Evolutionary conservation across 2,329 filamentous ascomycete genomes (phyloP).

Genomic region (Fusarium paranaense): DNA sequence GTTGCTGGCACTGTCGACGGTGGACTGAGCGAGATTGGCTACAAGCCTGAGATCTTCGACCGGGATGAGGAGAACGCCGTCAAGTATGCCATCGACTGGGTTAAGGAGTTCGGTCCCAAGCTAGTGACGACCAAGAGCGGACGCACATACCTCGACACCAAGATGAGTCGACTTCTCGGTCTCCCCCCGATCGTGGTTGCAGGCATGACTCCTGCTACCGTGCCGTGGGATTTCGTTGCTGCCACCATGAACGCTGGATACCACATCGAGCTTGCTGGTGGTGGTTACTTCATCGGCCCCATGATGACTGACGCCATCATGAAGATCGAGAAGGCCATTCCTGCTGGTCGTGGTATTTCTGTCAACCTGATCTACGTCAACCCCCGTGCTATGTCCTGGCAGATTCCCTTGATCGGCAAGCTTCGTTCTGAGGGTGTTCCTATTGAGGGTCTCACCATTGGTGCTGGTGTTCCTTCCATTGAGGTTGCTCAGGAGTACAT

Average conservation of each 20-base stretch:
- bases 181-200: constrained; percentile 90
- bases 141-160: constrained; percentile 93
- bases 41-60: constrained; percentile 98
- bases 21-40: constrained; percentile 90
- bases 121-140: constrained; percentile 90
- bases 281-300: constrained; percentile 87
- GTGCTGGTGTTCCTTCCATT: constrained; percentile 92
- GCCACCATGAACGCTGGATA: constrained; percentile 97
- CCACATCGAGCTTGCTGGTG: constrained; percentile 89
- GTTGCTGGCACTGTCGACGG: constrained; percentile 94
- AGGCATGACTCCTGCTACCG: constrained; percentile 92
- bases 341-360: constrained; percentile 86
- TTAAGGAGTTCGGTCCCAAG: constrained; percentile 95
- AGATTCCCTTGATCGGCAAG: constrained; percentile 85
- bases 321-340: constrained; percentile 87
- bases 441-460: constrained; percentile 92
- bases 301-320: constrained; percentile 84
- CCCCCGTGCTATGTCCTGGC: constrained; percentile 90
- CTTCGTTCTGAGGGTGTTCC: constrained; percentile 87
- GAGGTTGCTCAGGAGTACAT: constrained; percentile 96
- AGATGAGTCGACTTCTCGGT: constrained; percentile 90
- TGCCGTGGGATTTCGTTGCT: constrained; percentile 91
- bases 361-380: constrained; percentile 94
- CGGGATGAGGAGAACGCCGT: constrained; percentile 95
- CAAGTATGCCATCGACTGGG: constrained; percentile 96